Conservation (phyloP, 176 grass and related monocot genomes). For the Cenchrus americanus region DNA sequence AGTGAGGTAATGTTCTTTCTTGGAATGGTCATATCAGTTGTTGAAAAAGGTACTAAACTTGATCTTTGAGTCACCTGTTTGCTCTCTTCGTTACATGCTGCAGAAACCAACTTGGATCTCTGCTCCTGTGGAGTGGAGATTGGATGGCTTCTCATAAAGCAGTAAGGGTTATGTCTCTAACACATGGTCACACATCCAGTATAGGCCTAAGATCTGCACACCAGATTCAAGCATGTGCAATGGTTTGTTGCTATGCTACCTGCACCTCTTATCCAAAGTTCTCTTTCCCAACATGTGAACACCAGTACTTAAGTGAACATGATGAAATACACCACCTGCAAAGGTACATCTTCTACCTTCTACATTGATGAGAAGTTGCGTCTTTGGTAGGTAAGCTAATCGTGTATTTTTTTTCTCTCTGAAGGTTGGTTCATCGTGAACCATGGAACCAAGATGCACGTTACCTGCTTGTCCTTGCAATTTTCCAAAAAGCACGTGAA, state of each 20-base stretch:
- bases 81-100: slow-evolving; percentile 41
- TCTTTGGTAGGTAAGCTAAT: slow-evolving; percentile 33
- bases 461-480: slow-evolving; percentile 73
- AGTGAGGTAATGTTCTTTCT: slow-evolving; percentile 67
- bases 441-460: slow-evolving; percentile 85
- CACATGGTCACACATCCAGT: slow-evolving; percentile 41
- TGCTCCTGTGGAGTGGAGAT: slow-evolving; percentile 71
- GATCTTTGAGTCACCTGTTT: slow-evolving; percentile 12
- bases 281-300: slow-evolving; percentile 81
- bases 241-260: slow-evolving; percentile 77
- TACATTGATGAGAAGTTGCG: slow-evolving; percentile 16
- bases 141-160: slow-evolving; percentile 86
- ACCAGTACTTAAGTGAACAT: slow-evolving; percentile 51
- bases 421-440: slow-evolving; percentile 83
- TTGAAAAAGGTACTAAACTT: slow-evolving; percentile 23
- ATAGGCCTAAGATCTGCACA: slow-evolving; percentile 63
- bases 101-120: slow-evolving; percentile 88
- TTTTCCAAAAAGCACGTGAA: slow-evolving; percentile 86
- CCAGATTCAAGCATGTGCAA: slow-evolving; percentile 77
- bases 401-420: not conserved
- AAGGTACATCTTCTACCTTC: slow-evolving; percentile 61
- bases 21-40: slow-evolving; percentile 5
- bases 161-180: slow-evolving; percentile 64
- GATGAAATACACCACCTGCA: slow-evolving; percentile 58
- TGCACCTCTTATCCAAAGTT: slow-evolving; percentile 68